Evolutionary conservation across 108 stramenopile species (phyloP).

Genomic region (Fragilaria radians): DNA sequence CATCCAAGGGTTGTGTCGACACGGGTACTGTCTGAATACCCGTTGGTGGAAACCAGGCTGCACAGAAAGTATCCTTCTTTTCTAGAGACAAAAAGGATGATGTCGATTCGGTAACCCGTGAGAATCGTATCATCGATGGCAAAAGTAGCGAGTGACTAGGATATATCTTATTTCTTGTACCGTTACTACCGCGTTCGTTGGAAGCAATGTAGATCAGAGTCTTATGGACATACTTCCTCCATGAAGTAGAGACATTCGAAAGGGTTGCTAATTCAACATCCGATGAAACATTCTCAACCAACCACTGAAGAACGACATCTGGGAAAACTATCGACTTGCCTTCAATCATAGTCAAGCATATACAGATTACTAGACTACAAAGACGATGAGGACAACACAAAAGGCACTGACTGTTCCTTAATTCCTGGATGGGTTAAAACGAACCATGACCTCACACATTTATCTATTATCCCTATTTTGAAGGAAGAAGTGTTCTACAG

Average conservation of each 20-base stretch:
- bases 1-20: not conserved
- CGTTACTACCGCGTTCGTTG: not conserved
- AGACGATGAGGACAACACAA: no score
- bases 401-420: no score
- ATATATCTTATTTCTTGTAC: not conserved
- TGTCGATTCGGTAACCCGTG: not conserved
- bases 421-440: no score
- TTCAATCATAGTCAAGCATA: conserved; percentile 1
- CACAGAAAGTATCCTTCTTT: conserved; percentile 56
- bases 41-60: conserved; percentile 72
- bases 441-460: no score
- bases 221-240: conserved; percentile 31
- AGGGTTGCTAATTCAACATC: conserved; percentile 57
- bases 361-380: no score
- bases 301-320: conserved; percentile 38
- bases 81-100: not conserved
- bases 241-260: conserved; percentile 50
- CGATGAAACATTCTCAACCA: conserved; percentile 36
- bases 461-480: no score
- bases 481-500: no score
- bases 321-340: not conserved
- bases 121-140: conserved; percentile 33
- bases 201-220: conserved; percentile 3
- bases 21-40: conserved; percentile 40
- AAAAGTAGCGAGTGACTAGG: conserved; percentile 18